Percentiles rank a stretch among this genome's conserved stretches.
phyloP scores from a whole-genome alignment of 2,329 filamentous ascomycete genomes.

The Xylaria sp. region DNA sequence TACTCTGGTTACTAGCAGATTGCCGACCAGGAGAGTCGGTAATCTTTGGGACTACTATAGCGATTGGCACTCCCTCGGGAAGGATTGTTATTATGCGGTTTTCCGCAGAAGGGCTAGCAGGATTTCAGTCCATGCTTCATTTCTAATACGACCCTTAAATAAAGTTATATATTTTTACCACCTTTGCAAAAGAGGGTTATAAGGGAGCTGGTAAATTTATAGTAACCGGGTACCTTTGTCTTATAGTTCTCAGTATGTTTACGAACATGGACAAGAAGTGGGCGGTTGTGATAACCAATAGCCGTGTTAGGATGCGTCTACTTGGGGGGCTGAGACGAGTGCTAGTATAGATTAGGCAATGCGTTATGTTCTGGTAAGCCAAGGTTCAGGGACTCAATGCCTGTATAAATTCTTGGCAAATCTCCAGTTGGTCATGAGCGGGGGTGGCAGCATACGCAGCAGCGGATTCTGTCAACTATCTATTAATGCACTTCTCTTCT shows the following conservation, averaged over 20 bases:
- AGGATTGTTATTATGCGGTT: not conserved
- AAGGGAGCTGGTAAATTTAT: conserved; percentile 18
- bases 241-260: conserved; percentile 17
- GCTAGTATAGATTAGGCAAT: not conserved
- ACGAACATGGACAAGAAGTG: conserved; percentile 3
- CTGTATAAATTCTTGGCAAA: not conserved
- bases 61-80: not conserved
- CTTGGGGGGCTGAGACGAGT: not conserved
- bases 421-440: not conserved
- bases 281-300: not conserved
- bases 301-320: not conserved
- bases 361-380: too few relatives aligned
- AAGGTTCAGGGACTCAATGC: not conserved
- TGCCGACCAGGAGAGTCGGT: too few relatives aligned
- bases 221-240: conserved; percentile 11
- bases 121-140: conserved; percentile 4
- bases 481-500: not conserved
- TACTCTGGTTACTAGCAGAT: too few relatives aligned
- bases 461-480: not conserved
- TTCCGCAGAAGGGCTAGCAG: not conserved
- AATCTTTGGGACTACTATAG: not conserved
- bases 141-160: not conserved
- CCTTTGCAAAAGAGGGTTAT: conserved; percentile 8
- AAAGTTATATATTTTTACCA: conserved; percentile 13
- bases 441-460: not conserved